phyloP scores from a whole-genome alignment of 2,329 filamentous ascomycete species.

The Nemania serpens region DNA sequence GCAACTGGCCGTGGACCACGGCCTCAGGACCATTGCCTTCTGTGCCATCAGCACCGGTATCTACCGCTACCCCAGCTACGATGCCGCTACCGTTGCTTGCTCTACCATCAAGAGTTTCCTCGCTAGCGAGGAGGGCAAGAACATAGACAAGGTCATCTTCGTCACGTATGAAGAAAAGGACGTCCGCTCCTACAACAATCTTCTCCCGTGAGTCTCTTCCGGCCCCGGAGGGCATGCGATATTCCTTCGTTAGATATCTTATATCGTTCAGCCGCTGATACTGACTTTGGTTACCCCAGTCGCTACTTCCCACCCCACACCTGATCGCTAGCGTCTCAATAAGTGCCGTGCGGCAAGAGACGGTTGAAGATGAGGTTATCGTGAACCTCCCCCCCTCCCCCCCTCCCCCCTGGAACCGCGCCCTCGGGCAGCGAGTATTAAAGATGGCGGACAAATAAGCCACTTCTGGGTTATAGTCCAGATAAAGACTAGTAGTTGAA shows the following conservation, averaged over 20 bases:
- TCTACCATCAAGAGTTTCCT: constrained; percentile 61
- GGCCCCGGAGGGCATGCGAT: no score
- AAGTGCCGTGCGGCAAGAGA: no score
- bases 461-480: no score
- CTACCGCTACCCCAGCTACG: constrained; percentile 80
- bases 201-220: constrained; percentile 70
- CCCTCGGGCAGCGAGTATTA: no score
- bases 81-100: constrained; percentile 75
- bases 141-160: constrained; percentile 78
- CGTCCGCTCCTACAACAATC: constrained; percentile 69
- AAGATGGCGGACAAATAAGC: no score
- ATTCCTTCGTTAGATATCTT: background rate
- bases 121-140: constrained; percentile 49
- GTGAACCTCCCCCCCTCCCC: no score
- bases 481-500: no score
- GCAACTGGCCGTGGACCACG: constrained; percentile 69
- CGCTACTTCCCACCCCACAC: constrained; percentile 34
- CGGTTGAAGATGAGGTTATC: no score
- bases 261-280: background rate
- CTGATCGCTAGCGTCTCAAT: background rate
- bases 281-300: constrained; percentile 12
- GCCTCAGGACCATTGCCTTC: constrained; percentile 77
- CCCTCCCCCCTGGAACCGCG: no score
- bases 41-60: constrained; percentile 84
- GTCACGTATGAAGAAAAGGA: constrained; percentile 84